Evolutionary conservation across 148 eudicot genomes (phyloP), one percentile per base, ranked within the genome.

Genomic region (Cornus florida): DNA sequence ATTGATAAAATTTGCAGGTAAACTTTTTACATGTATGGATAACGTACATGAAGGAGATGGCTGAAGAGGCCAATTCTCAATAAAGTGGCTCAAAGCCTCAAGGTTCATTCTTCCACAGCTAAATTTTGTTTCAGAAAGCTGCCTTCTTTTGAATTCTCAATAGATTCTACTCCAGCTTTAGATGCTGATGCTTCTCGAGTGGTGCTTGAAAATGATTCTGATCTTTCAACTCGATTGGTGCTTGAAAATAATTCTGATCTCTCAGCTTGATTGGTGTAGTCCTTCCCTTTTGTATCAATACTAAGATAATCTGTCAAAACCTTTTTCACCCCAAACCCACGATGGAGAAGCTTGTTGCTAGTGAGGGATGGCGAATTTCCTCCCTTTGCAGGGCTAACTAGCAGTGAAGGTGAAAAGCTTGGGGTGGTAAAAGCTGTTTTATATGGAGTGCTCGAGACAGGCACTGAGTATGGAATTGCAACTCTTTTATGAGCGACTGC

Each of bases 381-480:
- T 62, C 83, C 87, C 64, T 82, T 88, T 7, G 73, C 80, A 22
- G 89, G 78, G 48, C 77, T 84, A 43, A 73, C 33, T 9, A 56
- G 67, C 68, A 33, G 83, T 14, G 82, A 57, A 24, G 90, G 90
- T 68, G 93, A 88, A 77, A 82, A 82, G 65, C 67, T 83, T 3
- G 92, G 90, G 1, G 92, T 82, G 31, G 86, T 69, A 50, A 81
- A 87, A 14, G 91, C 89, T 28, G 91, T 81, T 80, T 86, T 91
- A 74, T 87, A 90, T 28, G 91, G 93, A 53, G 90, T 87, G 73
- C 83, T 81, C 11, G 73, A 68, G 78, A 77, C 23, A 64, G 90
- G 82, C 73, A 80, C 64, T 5, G 81, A 14, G 78, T 74, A 79
- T 65, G 78, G 82, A 46, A 84, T 81, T 2, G 80, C 79, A 73